Conservation (phyloP, 2,329 filamentous ascomycete genomes). For the Fusarium torreyae region DNA sequence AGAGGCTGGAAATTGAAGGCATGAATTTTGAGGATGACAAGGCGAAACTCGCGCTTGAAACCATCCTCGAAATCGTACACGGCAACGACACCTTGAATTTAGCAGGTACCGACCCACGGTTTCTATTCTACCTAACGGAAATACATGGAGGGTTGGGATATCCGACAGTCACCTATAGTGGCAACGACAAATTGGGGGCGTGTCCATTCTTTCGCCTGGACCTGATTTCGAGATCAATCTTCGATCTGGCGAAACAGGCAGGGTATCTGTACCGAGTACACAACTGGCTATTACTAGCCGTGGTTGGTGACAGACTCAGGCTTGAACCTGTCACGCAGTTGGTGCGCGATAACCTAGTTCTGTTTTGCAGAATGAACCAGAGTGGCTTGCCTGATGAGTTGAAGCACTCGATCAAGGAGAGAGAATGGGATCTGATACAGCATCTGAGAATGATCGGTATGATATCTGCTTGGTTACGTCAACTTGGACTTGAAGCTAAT, state of each 20-base stretch:
- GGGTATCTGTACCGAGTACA: constrained; percentile 14
- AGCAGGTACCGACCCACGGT: constrained; percentile 3
- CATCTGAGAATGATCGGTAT: constrained; percentile 17
- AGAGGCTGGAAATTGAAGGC: background rate
- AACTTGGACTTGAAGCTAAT: background rate
- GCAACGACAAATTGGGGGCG: background rate
- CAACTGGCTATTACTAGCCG: constrained; percentile 37
- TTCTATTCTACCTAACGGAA: constrained; percentile 35
- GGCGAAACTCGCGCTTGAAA: constrained; percentile 11
- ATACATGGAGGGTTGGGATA: constrained; percentile 24
- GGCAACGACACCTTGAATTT: background rate
- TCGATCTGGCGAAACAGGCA: background rate
- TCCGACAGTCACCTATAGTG: background rate
- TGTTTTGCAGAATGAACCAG: constrained; percentile 9
- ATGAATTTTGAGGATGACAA: constrained; percentile 3
- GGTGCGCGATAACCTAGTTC: constrained; percentile 1
- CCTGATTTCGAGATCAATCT: constrained; percentile 5
- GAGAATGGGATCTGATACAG: constrained; percentile 14
- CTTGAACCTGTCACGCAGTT: background rate
- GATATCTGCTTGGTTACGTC: background rate
- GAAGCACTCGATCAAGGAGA: constrained; percentile 11
- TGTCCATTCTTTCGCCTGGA: constrained; percentile 10
- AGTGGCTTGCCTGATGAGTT: background rate
- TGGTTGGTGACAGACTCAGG: constrained; percentile 27
- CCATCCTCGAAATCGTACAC: constrained; percentile 21